Evolutionary conservation across 306 rosid species (phyloP), one percentile per base, ranked within the genome.

Genomic region (Gastrolobium bilobum): DNA sequence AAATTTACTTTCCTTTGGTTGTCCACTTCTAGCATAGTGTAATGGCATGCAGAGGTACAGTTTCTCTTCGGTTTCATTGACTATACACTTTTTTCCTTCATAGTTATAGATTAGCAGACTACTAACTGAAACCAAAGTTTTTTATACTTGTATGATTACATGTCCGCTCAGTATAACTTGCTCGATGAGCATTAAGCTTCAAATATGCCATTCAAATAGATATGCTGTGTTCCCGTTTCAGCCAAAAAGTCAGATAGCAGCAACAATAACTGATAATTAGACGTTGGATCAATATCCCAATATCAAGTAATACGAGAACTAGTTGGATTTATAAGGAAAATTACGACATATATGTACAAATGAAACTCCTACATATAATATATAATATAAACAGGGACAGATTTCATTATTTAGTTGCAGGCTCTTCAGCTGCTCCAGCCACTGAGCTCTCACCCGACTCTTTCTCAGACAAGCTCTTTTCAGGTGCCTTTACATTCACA

Each of bases 321-420:
- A 13, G 75, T 14, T 4, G 47, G 48, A 71, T 3, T 31, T 52
- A 39, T 10, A 61, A 43, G 39, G 52, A 60, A 69, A 43, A 80
- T 68, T 73, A 85, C 83, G 43, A 47, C 62, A 84, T 46, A 42
- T 69, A 53, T 82, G 38, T 82, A 79, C 72, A 82, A 56, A 67
- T 20, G 39, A 10, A 77, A n/a, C 59, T 30, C 81, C 58, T 74
- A 78, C 46, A 44, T 69, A 34, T 50, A 9, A 37, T 34, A 35
- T 51, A 61, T 59, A 37, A 38, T 58, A 84, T 58, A 63, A 75
- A 79, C 61, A 82, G 31, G 31, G 67, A 10, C 67, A 37, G 34
- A 47, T 77, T 60, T 73, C 80, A 79, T 82, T 74, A 38, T 66
- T 67, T 39, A 20, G 69, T 61, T 72, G 46, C 70, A 39, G 68